Conservation (phyloP, 2,329 filamentous ascomycete species). For the Eutypa lata region DNA sequence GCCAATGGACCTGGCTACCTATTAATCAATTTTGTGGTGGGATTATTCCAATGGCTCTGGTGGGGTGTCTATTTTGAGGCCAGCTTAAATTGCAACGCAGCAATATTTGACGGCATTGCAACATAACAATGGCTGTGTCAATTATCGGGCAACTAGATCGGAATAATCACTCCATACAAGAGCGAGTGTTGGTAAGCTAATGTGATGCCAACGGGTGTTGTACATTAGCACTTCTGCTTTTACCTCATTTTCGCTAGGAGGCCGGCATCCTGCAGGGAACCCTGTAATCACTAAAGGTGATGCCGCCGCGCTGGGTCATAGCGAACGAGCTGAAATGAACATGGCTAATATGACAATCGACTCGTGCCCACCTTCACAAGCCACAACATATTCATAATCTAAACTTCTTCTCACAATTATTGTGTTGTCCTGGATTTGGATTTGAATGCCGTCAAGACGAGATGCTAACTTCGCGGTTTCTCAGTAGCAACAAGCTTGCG, state of each 20-base stretch:
- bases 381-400: not conserved
- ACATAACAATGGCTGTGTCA: not conserved
- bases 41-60: not conserved
- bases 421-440: too few relatives aligned
- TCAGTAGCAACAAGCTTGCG: slow-evolving; percentile 24
- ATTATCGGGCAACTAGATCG: not conserved
- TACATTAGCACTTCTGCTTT: too few relatives aligned
- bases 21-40: not conserved
- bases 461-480: slow-evolving; percentile 23
- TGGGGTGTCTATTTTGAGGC: not conserved
- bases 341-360: not conserved
- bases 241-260: not conserved
- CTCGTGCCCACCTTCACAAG: not conserved
- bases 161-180: not conserved
- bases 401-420: not conserved
- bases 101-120: not conserved
- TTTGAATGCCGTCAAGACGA: slow-evolving; percentile 3
- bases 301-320: not conserved
- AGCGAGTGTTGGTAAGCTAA: too few relatives aligned
- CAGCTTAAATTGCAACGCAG: not conserved
- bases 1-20: not conserved
- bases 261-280: not conserved
- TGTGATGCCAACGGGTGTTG: too few relatives aligned
- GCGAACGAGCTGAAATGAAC: not conserved
- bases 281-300: not conserved